phyloP scores from a whole-genome alignment of 1,139 yeast genomes.

The Suhomyces coccinellae region DNA sequence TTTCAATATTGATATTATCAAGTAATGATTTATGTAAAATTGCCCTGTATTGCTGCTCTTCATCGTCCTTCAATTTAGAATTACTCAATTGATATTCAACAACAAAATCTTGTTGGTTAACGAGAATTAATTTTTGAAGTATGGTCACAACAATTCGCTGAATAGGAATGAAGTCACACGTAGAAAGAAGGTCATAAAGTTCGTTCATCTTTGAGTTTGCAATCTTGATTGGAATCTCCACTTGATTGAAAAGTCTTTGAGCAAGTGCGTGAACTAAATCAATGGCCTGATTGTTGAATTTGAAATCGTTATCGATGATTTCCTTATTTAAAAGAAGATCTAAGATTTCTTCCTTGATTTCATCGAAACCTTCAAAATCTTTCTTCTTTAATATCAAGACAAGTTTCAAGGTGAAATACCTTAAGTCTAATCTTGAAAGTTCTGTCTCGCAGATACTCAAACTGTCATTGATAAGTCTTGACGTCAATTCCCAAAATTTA shows the following conservation, averaged over 20 bases:
- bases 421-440: slow-evolving; percentile 40
- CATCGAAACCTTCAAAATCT: slow-evolving; percentile 16
- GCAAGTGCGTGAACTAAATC: slow-evolving; percentile 35
- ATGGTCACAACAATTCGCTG: slow-evolving; percentile 41
- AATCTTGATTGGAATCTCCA: slow-evolving; percentile 15
- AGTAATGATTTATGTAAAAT: slow-evolving; percentile 39
- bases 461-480: slow-evolving; percentile 51
- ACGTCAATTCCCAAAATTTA: slow-evolving; percentile 35
- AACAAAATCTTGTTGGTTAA: slow-evolving; percentile 55
- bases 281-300: slow-evolving; percentile 31
- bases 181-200: slow-evolving; percentile 25
- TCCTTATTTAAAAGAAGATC: slow-evolving; percentile 35
- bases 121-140: slow-evolving; percentile 35
- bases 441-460: slow-evolving; percentile 46
- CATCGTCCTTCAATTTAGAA: slow-evolving; percentile 20
- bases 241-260: slow-evolving; percentile 28
- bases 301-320: slow-evolving; percentile 18
- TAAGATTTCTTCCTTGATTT: slow-evolving; percentile 37
- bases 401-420: slow-evolving; percentile 49
- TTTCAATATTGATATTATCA: slow-evolving; percentile 23
- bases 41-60: slow-evolving; percentile 21
- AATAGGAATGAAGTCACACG: slow-evolving; percentile 25
- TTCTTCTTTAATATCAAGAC: slow-evolving; percentile 30
- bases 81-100: slow-evolving; percentile 59
- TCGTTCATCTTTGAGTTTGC: slow-evolving; percentile 18